Conservation (phyloP, 1,284 basidiomycete genomes). For the Caloboletus inedulis region DNA sequence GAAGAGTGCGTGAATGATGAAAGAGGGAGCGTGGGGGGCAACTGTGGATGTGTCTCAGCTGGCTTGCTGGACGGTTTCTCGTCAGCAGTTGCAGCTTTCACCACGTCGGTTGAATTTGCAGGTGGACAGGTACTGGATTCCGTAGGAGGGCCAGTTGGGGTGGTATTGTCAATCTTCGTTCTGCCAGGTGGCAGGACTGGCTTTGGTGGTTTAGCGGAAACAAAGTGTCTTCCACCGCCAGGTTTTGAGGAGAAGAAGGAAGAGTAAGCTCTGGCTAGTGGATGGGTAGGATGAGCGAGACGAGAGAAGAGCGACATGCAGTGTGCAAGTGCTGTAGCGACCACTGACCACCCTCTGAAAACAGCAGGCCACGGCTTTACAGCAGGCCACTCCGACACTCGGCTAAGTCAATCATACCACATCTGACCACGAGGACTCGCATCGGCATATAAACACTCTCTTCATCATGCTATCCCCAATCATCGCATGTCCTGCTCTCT, state of each 20-base stretch:
- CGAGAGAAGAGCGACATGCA: slow-evolving; percentile 46
- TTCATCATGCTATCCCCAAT: not conserved
- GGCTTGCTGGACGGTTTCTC: slow-evolving; percentile 27
- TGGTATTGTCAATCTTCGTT: slow-evolving; percentile 31
- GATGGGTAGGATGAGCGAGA: slow-evolving; percentile 40
- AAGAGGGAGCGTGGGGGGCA: slow-evolving; percentile 3
- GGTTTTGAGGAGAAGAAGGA: slow-evolving; percentile 75
- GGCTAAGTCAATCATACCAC: not conserved
- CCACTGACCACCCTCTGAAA: not conserved
- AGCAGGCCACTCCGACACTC: not conserved
- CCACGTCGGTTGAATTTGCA: slow-evolving; percentile 9
- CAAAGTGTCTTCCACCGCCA: slow-evolving; percentile 71
- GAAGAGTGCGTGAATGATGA: slow-evolving; percentile 11
- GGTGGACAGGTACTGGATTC: slow-evolving; percentile 22
- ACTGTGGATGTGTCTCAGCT: slow-evolving; percentile 17
- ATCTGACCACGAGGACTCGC: not conserved
- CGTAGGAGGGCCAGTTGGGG: slow-evolving; percentile 11
- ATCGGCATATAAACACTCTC: slow-evolving; percentile 6
- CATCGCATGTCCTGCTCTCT: slow-evolving; percentile 10
- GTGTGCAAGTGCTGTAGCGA: not conserved
- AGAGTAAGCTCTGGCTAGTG: slow-evolving; percentile 57
- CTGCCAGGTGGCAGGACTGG: slow-evolving; percentile 40
- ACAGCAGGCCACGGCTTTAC: not conserved
- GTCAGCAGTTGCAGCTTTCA: slow-evolving; percentile 22
- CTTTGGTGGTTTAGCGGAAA: slow-evolving; percentile 64